Conservation (phyloP, 2,329 filamentous ascomycete species). For the Fusarium oxysporum region DNA sequence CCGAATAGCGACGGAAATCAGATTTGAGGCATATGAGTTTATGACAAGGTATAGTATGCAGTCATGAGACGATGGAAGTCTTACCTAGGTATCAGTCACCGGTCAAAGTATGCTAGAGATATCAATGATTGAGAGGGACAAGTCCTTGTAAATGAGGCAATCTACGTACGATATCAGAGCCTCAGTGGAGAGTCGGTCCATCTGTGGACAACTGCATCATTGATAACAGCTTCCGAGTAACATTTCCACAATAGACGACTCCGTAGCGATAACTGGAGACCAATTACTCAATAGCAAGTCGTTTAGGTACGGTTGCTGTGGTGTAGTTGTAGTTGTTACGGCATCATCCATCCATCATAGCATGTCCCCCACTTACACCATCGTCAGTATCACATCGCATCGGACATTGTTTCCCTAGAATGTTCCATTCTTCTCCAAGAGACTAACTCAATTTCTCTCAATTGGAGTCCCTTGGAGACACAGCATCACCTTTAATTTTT, state of each 20-base stretch:
- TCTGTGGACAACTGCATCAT: conserved; percentile 22
- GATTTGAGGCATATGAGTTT: neutral
- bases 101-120: neutral
- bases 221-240: neutral
- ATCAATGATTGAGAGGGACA: neutral
- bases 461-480: conserved; percentile 16
- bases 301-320: neutral
- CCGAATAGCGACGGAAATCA: conserved; percentile 43
- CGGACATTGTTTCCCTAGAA: conserved; percentile 22
- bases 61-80: conserved; percentile 10
- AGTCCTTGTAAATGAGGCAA: conserved; percentile 13
- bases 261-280: conserved; percentile 7
- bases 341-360: conserved; percentile 20
- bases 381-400: conserved; percentile 1
- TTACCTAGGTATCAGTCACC: neutral
- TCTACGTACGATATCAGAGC: conserved; percentile 19
- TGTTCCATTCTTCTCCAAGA: conserved; percentile 16
- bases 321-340: conserved; percentile 20
- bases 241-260: conserved; percentile 6
- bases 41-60: neutral
- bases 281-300: neutral
- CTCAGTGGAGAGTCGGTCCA: conserved; percentile 27
- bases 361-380: conserved; percentile 28
- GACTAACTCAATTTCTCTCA: neutral
- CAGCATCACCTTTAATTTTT: neutral